Conservation (phyloP, 1,139 yeast species). For the Suhomyces guaymorum region DNA sequence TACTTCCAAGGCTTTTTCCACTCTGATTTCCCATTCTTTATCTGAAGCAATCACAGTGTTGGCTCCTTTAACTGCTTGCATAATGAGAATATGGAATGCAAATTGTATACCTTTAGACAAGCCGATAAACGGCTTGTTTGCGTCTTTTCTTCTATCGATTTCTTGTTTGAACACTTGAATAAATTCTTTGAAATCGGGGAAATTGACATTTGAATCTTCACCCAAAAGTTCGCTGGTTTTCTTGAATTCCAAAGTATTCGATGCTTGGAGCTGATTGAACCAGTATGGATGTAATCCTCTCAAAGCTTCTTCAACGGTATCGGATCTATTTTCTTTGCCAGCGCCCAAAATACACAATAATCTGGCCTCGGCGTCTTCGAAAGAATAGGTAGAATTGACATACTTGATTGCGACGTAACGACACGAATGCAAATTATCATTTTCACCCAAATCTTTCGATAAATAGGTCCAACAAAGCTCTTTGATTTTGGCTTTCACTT, state of each 20-base stretch:
- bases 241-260: constrained; percentile 36
- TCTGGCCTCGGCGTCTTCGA: constrained; percentile 69
- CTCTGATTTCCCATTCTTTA: constrained; percentile 71
- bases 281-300: constrained; percentile 82
- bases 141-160: constrained; percentile 20
- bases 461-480: constrained; percentile 43
- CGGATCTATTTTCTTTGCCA: constrained; percentile 58
- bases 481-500: constrained; percentile 47
- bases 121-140: constrained; percentile 10
- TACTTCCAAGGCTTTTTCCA: constrained; percentile 69
- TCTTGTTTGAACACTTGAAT: constrained; percentile 32
- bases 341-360: constrained; percentile 68
- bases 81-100: constrained; percentile 56
- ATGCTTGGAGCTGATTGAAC: constrained; percentile 50
- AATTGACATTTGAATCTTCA: constrained; percentile 31
- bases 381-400: constrained; percentile 65
- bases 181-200: constrained; percentile 45
- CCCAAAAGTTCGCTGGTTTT: constrained; percentile 46
- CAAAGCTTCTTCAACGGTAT: constrained; percentile 76
- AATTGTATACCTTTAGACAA: constrained; percentile 38
- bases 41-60: constrained; percentile 64
- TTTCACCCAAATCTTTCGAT: constrained; percentile 16
- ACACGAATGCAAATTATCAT: constrained; percentile 37
- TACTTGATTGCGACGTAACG: constrained; percentile 68
- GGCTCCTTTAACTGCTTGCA: constrained; percentile 57